phyloP scores from a whole-genome alignment of 2,329 filamentous ascomycete species.

The Paecilomyces sp. region DNA sequence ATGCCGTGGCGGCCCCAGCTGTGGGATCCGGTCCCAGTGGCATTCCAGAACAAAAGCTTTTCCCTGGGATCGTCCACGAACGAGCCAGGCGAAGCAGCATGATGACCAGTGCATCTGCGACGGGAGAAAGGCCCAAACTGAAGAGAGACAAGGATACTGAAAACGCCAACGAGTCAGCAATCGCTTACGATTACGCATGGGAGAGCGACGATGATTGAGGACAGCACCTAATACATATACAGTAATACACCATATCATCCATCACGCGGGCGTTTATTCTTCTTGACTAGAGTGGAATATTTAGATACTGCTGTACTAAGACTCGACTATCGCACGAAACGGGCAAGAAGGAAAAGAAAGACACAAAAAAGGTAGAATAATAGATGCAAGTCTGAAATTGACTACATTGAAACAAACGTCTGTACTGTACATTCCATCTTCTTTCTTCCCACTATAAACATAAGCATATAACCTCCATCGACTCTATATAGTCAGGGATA shows the following conservation, averaged over 20 bases:
- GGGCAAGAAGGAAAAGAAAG: background rate
- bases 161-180: background rate
- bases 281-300: background rate
- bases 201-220: background rate
- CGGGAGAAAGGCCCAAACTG: background rate
- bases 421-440: no score
- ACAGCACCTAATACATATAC: background rate
- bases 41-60: conserved; percentile 31
- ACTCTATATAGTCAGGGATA: no score
- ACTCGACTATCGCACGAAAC: background rate
- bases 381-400: background rate
- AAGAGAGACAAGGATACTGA: background rate
- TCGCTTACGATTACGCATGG: background rate
- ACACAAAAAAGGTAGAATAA: background rate
- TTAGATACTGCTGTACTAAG: background rate
- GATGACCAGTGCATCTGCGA: background rate
- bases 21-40: conserved; percentile 8
- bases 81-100: conserved; percentile 22
- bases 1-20: conserved; percentile 2
- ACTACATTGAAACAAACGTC: background rate
- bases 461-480: no score
- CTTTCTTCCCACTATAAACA: no score
- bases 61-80: conserved; percentile 37
- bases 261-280: background rate
- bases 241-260: background rate